phyloP scores from a whole-genome alignment of 139 green algal species.

The Picochlorum sp. region DNA sequence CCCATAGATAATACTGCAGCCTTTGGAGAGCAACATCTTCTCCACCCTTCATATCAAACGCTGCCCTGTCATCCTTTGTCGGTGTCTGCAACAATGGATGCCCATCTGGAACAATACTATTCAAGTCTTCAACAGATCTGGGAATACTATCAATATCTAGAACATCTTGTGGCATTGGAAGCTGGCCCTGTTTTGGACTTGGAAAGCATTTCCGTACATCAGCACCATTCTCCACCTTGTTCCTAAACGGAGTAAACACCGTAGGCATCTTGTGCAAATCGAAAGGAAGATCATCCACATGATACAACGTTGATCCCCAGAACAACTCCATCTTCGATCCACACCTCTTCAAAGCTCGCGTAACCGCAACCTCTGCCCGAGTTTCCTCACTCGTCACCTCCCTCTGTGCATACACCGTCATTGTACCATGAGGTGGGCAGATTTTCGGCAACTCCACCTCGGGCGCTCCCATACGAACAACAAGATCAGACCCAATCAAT shows the following conservation, averaged over 20 bases:
- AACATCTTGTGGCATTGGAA: conserved; percentile 42
- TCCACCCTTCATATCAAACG: conserved; percentile 79
- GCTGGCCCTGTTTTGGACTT: conserved; percentile 31
- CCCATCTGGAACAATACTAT: not conserved
- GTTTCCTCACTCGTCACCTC: conserved; percentile 76
- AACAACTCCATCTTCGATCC: conserved; percentile 37
- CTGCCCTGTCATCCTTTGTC: conserved; percentile 13
- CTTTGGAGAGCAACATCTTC: conserved; percentile 78
- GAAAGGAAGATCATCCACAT: conserved; percentile 88
- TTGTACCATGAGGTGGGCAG: conserved; percentile 3
- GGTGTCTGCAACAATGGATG: not conserved
- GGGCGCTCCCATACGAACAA: conserved; percentile 64
- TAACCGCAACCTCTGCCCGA: conserved; percentile 44
- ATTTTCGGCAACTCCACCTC: conserved; percentile 61
- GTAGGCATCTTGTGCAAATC: conserved; percentile 48
- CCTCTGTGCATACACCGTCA: conserved; percentile 52
- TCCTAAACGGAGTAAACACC: conserved; percentile 88
- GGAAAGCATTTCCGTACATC: conserved; percentile 43
- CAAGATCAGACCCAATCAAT: conserved; percentile 55
- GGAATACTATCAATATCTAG: conserved; percentile 1
- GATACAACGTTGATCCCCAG: conserved; percentile 81
- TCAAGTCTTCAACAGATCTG: not conserved
- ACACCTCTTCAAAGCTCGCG: not conserved
- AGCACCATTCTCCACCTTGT: conserved; percentile 49
- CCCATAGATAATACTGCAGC: conserved; percentile 93